Evolutionary conservation across 352 stramenopile species (phyloP).

Genomic region (Globisporangium carolinianum): DNA sequence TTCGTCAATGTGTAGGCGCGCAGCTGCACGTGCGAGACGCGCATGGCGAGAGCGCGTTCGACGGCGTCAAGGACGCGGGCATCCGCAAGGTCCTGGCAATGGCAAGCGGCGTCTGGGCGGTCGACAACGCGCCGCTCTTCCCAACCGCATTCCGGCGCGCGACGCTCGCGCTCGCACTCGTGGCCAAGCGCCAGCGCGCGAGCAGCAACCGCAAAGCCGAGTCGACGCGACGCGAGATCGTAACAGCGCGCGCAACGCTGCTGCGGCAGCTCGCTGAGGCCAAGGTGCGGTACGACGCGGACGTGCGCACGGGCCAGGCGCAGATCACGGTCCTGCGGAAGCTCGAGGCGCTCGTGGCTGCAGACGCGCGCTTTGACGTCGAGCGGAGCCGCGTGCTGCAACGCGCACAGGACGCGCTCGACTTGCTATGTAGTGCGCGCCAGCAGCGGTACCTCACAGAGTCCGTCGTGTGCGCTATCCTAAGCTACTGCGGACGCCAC

Average conservation of each 20-base stretch:
- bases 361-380: conserved; percentile 12
- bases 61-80: conserved; percentile 26
- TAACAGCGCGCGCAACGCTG: conserved; percentile 20
- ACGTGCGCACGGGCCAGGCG: conserved; percentile 19
- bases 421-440: conserved; percentile 9
- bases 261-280: conserved; percentile 35
- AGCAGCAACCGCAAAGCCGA: conserved; percentile 12
- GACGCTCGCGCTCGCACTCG: conserved; percentile 25
- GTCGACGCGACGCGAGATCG: conserved; percentile 22
- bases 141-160: conserved; percentile 36
- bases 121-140: conserved; percentile 33
- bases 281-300: conserved; percentile 49
- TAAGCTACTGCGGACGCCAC: conserved; percentile 47
- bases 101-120: conserved; percentile 30
- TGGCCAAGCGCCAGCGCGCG: conserved; percentile 29
- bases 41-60: conserved; percentile 40
- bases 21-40: conserved; percentile 30
- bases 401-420: too few species aligned
- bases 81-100: conserved; percentile 26
- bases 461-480: conserved; percentile 25
- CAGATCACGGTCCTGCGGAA: conserved; percentile 34
- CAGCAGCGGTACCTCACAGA: conserved; percentile 22
- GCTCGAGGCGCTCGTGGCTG: conserved; percentile 24
- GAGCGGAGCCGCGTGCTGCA: too few species aligned
- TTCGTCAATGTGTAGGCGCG: conserved; percentile 20